Percentiles rank a stretch among this genome's conserved stretches.
phyloP scores from a whole-genome alignment of 2,329 filamentous ascomycete genomes.

The Fusarium kyushuense region DNA sequence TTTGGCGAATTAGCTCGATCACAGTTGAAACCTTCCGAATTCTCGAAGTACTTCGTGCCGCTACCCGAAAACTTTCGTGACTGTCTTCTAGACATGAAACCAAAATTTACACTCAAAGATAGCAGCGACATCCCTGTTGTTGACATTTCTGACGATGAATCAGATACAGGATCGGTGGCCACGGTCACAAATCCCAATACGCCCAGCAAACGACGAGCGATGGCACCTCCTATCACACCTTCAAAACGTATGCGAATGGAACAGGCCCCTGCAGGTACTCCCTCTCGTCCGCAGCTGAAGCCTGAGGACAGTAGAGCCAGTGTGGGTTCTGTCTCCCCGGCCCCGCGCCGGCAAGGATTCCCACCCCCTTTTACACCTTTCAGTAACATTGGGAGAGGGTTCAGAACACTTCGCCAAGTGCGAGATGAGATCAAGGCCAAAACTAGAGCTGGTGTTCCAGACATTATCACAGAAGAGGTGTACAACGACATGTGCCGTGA shows the following conservation, averaged over 20 bases:
- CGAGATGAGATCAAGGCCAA: conserved; percentile 66
- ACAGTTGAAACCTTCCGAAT: conserved; percentile 58
- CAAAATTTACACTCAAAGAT: conserved; percentile 59
- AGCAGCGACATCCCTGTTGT: conserved; percentile 51
- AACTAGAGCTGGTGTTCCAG: conserved; percentile 68
- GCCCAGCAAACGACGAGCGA: conserved; percentile 50
- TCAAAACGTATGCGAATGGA: conserved; percentile 52
- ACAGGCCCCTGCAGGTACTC: conserved; percentile 16
- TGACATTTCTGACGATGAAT: conserved; percentile 57
- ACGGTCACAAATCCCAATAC: conserved; percentile 40
- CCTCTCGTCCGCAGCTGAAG: conserved; percentile 51
- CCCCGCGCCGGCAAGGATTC: conserved; percentile 36
- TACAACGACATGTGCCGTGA: conserved; percentile 68
- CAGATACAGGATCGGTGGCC: conserved; percentile 48
- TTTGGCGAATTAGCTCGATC: conserved; percentile 69
- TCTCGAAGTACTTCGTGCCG: conserved; percentile 59
- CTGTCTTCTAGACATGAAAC: conserved; percentile 61
- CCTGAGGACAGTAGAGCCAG: conserved; percentile 53
- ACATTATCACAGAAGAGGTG: conserved; percentile 69
- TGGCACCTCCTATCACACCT: conserved; percentile 49
- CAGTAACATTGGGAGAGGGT: conserved; percentile 54
- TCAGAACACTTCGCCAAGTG: conserved; percentile 64
- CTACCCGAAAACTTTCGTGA: conserved; percentile 65
- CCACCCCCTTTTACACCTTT: conserved; percentile 57
- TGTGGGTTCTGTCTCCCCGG: conserved; percentile 28